A percentile compares a stretch with the other conserved stretches of the same genome.
Evolutionary conservation across 202 grass and related monocot genomes (phyloP).

Genomic region (Zizania palustris): DNA sequence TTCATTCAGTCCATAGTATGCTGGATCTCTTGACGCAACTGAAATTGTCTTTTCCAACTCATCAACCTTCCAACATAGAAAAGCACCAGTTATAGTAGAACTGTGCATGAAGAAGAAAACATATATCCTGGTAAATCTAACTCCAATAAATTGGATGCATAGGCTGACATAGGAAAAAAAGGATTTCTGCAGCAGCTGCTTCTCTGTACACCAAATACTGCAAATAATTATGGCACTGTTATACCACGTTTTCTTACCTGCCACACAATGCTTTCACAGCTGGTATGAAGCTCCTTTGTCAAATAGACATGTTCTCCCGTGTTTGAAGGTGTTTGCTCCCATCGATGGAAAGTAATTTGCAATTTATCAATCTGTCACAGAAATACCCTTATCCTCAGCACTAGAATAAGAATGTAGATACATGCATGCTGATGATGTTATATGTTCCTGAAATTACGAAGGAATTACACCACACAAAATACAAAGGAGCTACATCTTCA

Average conservation of each 20-base stretch:
- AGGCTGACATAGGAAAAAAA: no score
- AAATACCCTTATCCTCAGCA: no score
- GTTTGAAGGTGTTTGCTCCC: slow-evolving; percentile 74
- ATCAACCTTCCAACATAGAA: slow-evolving; percentile 69
- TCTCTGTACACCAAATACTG: background rate
- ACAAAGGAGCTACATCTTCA: background rate
- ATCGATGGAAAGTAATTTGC: slow-evolving; percentile 75
- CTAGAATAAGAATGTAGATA: background rate
- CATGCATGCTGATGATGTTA: background rate
- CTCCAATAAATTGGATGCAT: no score
- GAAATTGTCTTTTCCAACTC: slow-evolving; percentile 86
- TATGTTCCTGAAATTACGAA: background rate
- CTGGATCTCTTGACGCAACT: slow-evolving; percentile 80
- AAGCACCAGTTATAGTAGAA: background rate
- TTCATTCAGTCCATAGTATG: slow-evolving; percentile 80
- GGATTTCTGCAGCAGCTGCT: no score
- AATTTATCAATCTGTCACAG: slow-evolving; percentile 70
- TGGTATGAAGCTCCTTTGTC: slow-evolving; percentile 77
- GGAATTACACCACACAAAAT: background rate
- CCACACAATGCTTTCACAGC: slow-evolving; percentile 85
- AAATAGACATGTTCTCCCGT: slow-evolving; percentile 75
- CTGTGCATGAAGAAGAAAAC: background rate
- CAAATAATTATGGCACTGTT: slow-evolving; percentile 5
- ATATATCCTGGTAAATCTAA: background rate
- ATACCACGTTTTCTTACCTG: slow-evolving; percentile 55